Evolutionary conservation across 2,329 filamentous ascomycete genomes (phyloP).

Genomic region (Chaetomium globosum): DNA sequence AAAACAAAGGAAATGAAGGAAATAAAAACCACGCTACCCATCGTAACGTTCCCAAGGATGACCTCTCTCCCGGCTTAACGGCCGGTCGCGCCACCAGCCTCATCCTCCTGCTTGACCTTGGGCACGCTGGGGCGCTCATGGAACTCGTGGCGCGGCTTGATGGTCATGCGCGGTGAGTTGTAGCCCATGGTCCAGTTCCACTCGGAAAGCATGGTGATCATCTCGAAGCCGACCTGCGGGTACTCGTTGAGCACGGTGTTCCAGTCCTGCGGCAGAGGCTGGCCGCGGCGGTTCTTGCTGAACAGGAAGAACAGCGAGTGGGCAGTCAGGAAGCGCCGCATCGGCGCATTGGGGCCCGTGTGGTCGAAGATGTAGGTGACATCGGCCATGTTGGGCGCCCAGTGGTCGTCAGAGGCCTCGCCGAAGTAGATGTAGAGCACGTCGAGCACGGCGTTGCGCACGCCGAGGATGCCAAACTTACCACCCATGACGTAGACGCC

Average conservation of each 20-base stretch:
- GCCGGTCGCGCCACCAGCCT: not conserved
- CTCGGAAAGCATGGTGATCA: conserved; percentile 34
- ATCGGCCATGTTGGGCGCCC: conserved; percentile 31
- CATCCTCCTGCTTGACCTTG: conserved; percentile 22
- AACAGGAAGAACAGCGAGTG: conserved; percentile 34
- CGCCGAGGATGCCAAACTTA: conserved; percentile 31
- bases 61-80: not conserved
- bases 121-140: conserved; percentile 26
- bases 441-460: conserved; percentile 36
- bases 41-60: not conserved
- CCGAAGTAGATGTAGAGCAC: conserved; percentile 35
- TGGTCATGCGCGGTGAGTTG: conserved; percentile 33
- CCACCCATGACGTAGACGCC: conserved; percentile 36
- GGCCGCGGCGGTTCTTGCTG: conserved; percentile 21
- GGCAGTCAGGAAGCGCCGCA: conserved; percentile 34
- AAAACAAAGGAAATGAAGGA: not conserved
- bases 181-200: conserved; percentile 35
- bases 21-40: not conserved
- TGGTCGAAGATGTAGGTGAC: conserved; percentile 34
- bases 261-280: conserved; percentile 31
- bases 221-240: conserved; percentile 28
- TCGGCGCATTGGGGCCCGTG: conserved; percentile 29
- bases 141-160: conserved; percentile 32
- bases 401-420: conserved; percentile 20
- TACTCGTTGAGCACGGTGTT: conserved; percentile 21